Evolutionary conservation across 257 asterid genomes (phyloP), one percentile per base, ranked within the genome.

Genomic region (Solanum sitiens): DNA sequence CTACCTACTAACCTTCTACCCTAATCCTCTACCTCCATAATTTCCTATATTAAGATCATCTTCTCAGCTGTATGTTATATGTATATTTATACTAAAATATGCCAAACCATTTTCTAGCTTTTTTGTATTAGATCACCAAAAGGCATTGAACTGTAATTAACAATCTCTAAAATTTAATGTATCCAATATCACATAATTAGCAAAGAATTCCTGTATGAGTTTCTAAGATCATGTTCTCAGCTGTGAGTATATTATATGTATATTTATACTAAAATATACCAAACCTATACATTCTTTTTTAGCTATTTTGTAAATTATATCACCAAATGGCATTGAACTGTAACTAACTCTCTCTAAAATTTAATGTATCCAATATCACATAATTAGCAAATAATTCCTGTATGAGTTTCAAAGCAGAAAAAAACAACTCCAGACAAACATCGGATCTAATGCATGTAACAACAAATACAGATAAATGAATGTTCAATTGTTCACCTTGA

Each of bases 401-500:
- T 23, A 42, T 44, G 30, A 42, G 14, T 42, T 33, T 42, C 61
- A 23, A 76, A 76, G 14, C 37, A 40, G 21, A 85, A 23, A 7
- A 16, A 11, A 83, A 18, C 11, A 84, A 37, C 12, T 35, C 47
- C 76, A 35, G 35, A 8, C 39, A 68, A 30, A 68, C 75, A 68
- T 6, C 4, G 5, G 53, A 74, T 11, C 82, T 2, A 39, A 74
- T 6, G 33, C 14, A 15, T 77, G 84, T 7, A n/a, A 42, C 84
- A 42, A 42, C 21, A 14, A 75, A 18, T n/a, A 76, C 37, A 7
- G 1, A 3, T 76, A 40, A 7, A 18, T 5, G 44, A 45, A 47
- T 9, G 20, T 27, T 47, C 25, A 40, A 65, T 39, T 0, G 42
- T 39, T 13, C 70, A 95, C 99, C 98, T 90, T 72, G 98, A 98